Evolutionary conservation across 257 asterid species (phyloP).

Genomic region (Plantago ovata): DNA sequence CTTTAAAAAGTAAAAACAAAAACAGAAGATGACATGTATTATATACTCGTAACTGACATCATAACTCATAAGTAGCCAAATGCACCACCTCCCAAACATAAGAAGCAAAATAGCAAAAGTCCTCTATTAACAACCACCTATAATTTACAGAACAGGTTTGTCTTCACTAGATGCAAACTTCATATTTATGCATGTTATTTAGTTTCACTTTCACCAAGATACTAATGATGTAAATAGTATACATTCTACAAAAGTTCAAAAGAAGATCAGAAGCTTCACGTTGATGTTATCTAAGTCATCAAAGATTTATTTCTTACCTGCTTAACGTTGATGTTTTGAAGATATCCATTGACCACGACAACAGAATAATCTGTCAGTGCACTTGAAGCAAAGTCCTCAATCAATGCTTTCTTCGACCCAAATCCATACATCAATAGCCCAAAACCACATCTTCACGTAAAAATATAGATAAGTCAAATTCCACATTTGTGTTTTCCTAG

Average conservation of each 20-base stretch:
- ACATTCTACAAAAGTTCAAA: neutral
- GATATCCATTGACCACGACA: conserved; percentile 81
- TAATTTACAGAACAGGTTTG: too few relatives aligned
- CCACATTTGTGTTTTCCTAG: neutral
- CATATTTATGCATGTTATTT: too few relatives aligned
- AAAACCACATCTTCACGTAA: conserved; percentile 60
- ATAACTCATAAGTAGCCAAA: too few relatives aligned
- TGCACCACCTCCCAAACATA: too few relatives aligned
- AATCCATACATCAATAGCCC: conserved; percentile 92
- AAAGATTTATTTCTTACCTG: conserved; percentile 39
- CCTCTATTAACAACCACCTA: too few relatives aligned
- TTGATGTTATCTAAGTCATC: neutral
- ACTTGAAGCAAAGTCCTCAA: conserved; percentile 81
- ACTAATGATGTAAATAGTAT: neutral
- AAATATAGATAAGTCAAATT: neutral
- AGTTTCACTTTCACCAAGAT: neutral
- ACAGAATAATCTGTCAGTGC: conserved; percentile 77
- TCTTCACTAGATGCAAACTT: too few relatives aligned
- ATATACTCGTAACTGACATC: too few relatives aligned
- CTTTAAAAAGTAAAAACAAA: neutral
- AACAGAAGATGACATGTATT: too few relatives aligned
- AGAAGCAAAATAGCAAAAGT: too few relatives aligned
- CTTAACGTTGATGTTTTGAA: conserved; percentile 77
- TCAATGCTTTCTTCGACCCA: conserved; percentile 77
- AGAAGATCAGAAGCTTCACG: neutral